phyloP scores from a whole-genome alignment of 257 asterid species.

The Nyctanthes arbortristis region DNA sequence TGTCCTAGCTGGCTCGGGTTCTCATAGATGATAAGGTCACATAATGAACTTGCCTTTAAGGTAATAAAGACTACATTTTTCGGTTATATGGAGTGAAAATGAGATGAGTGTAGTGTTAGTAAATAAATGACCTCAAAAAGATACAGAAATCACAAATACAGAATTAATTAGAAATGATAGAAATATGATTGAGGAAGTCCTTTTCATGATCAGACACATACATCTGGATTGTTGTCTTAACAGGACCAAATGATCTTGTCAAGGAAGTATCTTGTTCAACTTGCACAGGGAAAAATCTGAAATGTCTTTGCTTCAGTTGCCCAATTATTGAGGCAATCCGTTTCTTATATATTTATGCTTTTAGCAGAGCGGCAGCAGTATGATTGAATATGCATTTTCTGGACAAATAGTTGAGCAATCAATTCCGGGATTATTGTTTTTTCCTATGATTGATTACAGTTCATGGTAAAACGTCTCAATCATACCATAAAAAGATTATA shows the following conservation, averaged over 20 bases:
- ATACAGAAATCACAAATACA: no score
- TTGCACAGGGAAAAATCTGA: background rate
- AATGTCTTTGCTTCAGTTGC: background rate
- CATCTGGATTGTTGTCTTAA: background rate
- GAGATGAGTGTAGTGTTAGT: no score
- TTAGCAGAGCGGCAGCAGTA: no score
- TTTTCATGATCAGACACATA: no score
- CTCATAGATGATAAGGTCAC: no score
- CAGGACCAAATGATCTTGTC: background rate
- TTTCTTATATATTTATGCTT: no score
- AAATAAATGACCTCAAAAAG: no score
- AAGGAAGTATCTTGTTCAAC: background rate
- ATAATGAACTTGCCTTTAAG: no score
- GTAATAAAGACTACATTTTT: no score
- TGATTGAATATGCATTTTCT: background rate
- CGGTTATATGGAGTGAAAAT: no score
- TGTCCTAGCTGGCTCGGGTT: no score
- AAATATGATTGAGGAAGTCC: background rate
- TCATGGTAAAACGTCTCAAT: background rate
- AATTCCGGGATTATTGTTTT: background rate
- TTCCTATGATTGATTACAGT: background rate
- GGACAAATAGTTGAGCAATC: background rate
- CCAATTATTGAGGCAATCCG: background rate
- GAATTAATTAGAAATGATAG: no score
- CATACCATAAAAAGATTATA: background rate